These are phyloP conservation scores for Pestalotiopsis sp. DNA, from an alignment of 2,329 filamentous ascomycete species.

Conservation along the genomic window DNA sequence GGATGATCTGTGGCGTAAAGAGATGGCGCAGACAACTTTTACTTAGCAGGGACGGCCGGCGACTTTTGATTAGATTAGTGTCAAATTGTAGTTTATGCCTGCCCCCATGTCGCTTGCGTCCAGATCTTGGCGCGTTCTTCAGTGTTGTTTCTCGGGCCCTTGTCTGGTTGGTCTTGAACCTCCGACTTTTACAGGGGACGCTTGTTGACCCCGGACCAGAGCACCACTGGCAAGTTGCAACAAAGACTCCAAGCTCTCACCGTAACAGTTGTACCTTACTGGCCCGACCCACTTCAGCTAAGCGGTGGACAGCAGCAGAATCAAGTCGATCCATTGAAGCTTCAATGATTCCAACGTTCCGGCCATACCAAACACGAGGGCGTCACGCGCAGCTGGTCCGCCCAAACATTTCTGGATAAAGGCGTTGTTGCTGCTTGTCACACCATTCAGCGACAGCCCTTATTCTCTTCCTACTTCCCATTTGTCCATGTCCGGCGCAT, in stretches of 20 bases:
- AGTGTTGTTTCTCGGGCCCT: background rate
- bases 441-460: background rate
- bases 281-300: background rate
- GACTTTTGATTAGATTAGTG: background rate
- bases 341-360: background rate
- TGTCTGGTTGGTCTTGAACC: background rate
- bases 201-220: background rate
- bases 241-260: background rate
- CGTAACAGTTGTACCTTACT: too few species aligned
- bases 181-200: background rate
- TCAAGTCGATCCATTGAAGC: background rate
- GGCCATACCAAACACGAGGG: background rate
- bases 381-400: background rate
- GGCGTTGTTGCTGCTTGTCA: background rate
- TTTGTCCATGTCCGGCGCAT: background rate
- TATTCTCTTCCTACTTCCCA: background rate
- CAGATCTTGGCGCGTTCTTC: background rate
- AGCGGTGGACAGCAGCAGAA: conserved; percentile 2
- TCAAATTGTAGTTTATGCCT: background rate
- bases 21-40: conserved; percentile 1
- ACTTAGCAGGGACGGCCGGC: background rate
- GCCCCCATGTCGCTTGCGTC: background rate
- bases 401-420: background rate
- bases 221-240: background rate
- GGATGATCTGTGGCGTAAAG: conserved; percentile 9